A percentile compares a stretch with the other conserved stretches of the same genome.
phyloP scores from a whole-genome alignment of 2,329 filamentous ascomycete species.

The Colletotrichum falcatum region DNA sequence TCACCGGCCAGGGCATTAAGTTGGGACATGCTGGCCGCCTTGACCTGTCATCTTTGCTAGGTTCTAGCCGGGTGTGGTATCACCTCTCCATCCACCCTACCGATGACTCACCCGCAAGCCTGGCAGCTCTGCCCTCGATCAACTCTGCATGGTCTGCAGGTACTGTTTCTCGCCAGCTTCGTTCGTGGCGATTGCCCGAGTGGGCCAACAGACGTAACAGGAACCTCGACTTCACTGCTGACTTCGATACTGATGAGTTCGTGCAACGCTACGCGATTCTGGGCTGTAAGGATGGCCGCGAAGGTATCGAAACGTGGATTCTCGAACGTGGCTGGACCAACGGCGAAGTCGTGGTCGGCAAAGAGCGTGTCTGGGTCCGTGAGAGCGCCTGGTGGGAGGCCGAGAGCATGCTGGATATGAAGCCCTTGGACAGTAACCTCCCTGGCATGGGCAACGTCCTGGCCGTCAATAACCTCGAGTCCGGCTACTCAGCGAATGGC shows the following conservation, averaged over 20 bases:
- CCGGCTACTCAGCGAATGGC: conserved; percentile 75
- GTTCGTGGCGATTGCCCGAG: conserved; percentile 92
- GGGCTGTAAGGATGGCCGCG: conserved; percentile 89
- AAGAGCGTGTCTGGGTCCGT: conserved; percentile 94
- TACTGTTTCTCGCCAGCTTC: conserved; percentile 90
- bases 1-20: conserved; percentile 81
- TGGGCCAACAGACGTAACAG: conserved; percentile 96
- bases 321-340: conserved; percentile 98
- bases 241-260: conserved; percentile 96
- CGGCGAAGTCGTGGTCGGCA: conserved; percentile 91
- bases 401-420: conserved; percentile 93
- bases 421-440: conserved; percentile 66
- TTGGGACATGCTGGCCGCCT: conserved; percentile 83
- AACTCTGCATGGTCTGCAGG: conserved; percentile 94
- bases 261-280: conserved; percentile 82
- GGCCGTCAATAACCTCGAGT: conserved; percentile 72
- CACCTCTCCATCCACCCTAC: conserved; percentile 93
- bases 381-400: conserved; percentile 98
- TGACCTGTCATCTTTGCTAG: conserved; percentile 79
- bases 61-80: conserved; percentile 93
- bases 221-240: conserved; percentile 93
- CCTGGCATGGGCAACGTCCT: conserved; percentile 49
- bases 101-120: conserved; percentile 81
- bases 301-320: conserved; percentile 94
- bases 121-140: conserved; percentile 78